Evolutionary conservation across 306 rosid genomes (phyloP).

Genomic region (Nissolia schottii): DNA sequence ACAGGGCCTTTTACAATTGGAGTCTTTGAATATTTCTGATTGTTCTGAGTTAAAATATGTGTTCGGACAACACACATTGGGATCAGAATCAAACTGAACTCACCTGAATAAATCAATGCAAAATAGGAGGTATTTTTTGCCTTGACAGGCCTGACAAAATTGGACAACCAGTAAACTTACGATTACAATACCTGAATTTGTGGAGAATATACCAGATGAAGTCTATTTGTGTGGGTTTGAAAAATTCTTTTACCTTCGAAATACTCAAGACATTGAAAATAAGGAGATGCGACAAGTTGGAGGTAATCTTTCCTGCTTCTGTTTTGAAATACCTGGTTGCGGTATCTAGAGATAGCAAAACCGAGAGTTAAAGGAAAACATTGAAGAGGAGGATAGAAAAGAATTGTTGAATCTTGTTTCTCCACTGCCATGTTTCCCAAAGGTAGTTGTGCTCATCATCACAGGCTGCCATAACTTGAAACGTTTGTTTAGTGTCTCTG

Average conservation of each 20-base stretch:
- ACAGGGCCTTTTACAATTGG: constrained; percentile 11
- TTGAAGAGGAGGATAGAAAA: background rate
- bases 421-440: background rate
- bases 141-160: background rate
- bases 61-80: background rate
- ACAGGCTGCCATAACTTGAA: background rate
- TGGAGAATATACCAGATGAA: rapidly evolving
- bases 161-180: background rate
- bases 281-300: background rate
- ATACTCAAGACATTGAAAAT: background rate
- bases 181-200: background rate
- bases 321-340: background rate
- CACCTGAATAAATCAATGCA: background rate
- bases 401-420: background rate
- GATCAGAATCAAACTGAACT: background rate
- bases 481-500: too few species aligned
- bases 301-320: background rate
- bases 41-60: background rate
- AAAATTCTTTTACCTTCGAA: background rate
- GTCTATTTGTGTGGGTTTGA: background rate
- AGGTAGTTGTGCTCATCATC: background rate
- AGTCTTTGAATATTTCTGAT: background rate
- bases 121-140: background rate
- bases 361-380: background rate
- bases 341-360: rapidly evolving